Base-by-base conservation (phyloP, 805 yeast species). In the Sugiyamaella valdiviana region DNA sequence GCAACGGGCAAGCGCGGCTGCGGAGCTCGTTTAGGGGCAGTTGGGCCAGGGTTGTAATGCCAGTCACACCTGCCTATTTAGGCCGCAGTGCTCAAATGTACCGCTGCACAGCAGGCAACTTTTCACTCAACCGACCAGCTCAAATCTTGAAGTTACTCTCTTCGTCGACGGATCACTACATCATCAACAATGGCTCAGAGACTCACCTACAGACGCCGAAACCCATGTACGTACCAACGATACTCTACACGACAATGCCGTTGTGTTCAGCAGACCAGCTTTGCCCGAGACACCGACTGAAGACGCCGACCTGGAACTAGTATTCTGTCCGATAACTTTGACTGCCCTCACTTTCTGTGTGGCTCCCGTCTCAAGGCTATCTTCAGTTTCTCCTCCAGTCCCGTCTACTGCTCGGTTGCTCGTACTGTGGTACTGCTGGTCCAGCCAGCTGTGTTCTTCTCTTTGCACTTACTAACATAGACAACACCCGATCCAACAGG, bases 401-500 rank as follows among this genome's bases (percentile, higher is more conserved):
- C n/a, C n/a, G n/a, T n/a, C n/a, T n/a, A n/a, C n/a, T n/a, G n/a
- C n/a, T n/a, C n/a, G n/a, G n/a, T n/a, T n/a, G n/a, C n/a, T n/a
- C n/a, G n/a, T n/a, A n/a, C n/a, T n/a, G n/a, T n/a, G n/a, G n/a
- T n/a, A n/a, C n/a, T n/a, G n/a, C n/a, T n/a, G n/a, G n/a, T 16
- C 19, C 23, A 20, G 15, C 19, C 20, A 36, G 10, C 32, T 24
- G 19, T 22, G 14, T 39, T 21, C n/a, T 36, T 23, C 9, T n/a
- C n/a, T n/a, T 15, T 21, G n/a, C 45, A 9, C 16, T 41, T 19
- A 43, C 53, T 49, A 42, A 50, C 51, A 48, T 41, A 86, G 95
- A 89, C 96, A 93, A 93, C 95, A 90, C 99, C 84, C 85, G 83
- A 77, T 93, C 99, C 67, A 93, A 93, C 96, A 87, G 85, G 82